Evolutionary conservation across 257 asterid genomes (phyloP).

Genomic region (Voacanga thouarsii): DNA sequence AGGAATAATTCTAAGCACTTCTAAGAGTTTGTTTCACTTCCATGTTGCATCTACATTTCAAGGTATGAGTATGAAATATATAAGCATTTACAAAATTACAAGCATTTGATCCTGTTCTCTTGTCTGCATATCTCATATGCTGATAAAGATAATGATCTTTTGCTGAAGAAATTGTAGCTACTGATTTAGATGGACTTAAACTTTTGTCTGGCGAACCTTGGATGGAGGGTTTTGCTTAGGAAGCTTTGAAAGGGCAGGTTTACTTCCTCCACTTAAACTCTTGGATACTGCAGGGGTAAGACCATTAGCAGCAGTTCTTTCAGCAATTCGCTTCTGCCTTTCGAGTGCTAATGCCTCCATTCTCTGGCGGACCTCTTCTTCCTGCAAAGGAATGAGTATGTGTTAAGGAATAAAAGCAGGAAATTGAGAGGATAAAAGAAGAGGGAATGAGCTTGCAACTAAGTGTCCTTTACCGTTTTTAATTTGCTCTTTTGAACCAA

Average conservation of each 20-base stretch:
- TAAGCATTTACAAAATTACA: not conserved
- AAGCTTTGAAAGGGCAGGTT: conserved; percentile 41
- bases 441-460: conserved; percentile 1
- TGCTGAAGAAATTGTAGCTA: not conserved
- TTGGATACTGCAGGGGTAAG: conserved; percentile 32
- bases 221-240: conserved; percentile 28
- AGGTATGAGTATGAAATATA: not conserved
- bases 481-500: conserved; percentile 58
- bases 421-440: not conserved
- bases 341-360: conserved; percentile 52
- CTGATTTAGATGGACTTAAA: conserved; percentile 4
- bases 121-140: not conserved
- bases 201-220: not conserved
- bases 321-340: conserved; percentile 79
- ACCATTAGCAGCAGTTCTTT: conserved; percentile 58
- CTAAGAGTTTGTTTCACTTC: not conserved
- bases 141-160: not conserved
- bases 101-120: not conserved
- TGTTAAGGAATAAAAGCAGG: not conserved
- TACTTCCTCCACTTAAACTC: conserved; percentile 49
- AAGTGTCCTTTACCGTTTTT: conserved; percentile 43
- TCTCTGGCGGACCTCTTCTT: conserved; percentile 73
- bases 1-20: not conserved
- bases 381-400: conserved; percentile 29
- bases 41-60: not conserved